Evolutionary conservation across 441 rosid genomes (phyloP), one percentile per base, ranked within the genome.

Genomic region (Manihot esculenta): DNA sequence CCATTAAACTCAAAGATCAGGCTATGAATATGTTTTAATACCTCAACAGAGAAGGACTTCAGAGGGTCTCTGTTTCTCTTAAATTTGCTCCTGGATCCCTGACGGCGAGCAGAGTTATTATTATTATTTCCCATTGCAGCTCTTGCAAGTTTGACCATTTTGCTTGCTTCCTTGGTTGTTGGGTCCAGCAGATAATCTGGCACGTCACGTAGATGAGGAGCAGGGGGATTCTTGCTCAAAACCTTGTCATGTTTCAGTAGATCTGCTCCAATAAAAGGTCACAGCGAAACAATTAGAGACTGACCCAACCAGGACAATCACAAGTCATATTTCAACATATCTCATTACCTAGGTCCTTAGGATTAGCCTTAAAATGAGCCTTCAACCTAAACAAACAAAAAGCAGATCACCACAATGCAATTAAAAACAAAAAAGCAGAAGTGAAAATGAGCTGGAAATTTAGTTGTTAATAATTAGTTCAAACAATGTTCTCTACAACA

Each of bases 331-430:
- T 35, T 18, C 7, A 45, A 67, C 26, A 67, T 42, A 64, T 26
- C n/a, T 20, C 14, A 17, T 66, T 82, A 86, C 92, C 97, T 51
- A 87, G 80, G 64, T 95, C 98, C 81, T 79, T 86, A 51, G 93
- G 98, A 85, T 95, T 91, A 49, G 85, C 91, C 81, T 92, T 87
- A 24, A 95, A 95, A 76, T 92, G 98, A 73, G 93, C 85, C 83
- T 88, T 88, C 84, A 95, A 87, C 88, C 99, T 91, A 60, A 27
- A 76, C 8, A 55, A 62, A 60, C 1, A 59, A 21, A 35, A 78
- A 41, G 42, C 51, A 67, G 18, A 38, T 48, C 59, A 47, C 26
- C 24, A 21, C 70, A 9, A 20, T 47, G 8, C 23, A 14, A 35
- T n/a, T 35, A 35, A 18, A 26, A n/a, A 66, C 18, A 67, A 41